Base-by-base conservation (phyloP, 108 stramenopile species). In the Schizochytrium sp. region DNA sequence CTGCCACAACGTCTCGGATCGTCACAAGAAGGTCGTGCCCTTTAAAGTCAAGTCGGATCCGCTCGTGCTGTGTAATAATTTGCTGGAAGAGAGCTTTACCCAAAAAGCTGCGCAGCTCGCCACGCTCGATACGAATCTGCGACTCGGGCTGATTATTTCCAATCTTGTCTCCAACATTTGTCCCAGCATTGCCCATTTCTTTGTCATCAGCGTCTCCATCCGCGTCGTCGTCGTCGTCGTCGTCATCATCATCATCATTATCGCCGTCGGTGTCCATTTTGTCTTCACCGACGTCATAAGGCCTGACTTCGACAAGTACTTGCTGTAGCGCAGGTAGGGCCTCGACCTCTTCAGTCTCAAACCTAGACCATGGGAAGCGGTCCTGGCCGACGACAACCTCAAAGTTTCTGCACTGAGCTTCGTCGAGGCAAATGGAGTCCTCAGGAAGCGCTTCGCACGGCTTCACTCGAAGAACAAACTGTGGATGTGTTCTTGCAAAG, bases 301-400 rank as follows among this genome's bases (percentile, higher is more conserved):
- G 64, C 10, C 64, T 38, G 42, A 69, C 64, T 15, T 69, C 64
- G 12, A 69, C 64, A 44, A 69, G 64, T 8, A 69, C 64, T 15
- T 69, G 64, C 64, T 69, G 64, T 44, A 69, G 28, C 64, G 64
- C 42, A 44, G 64, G 42, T 8, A 69, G 42, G 10, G 40, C 12
- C 42, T 12, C 64, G 42, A 44, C 64, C 1, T 69, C 64, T 0
- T 38, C 64, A 0, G 7, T 7, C 2, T 69, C 64, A 15, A 28
- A 69, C 28, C 64, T 69, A 44, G 64, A 69, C 64, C 64, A 69
- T 15, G 64, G 64, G 64, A 69, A 69, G 64, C 12, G 7, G 12
- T 69, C 15, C 5, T 69, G 42, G 64, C 64, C 64, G 64, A 69
- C 64, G 64, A 69, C 64, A 8, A 69, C 64, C 64, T 69, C 64